Percentiles rank a stretch among this genome's conserved stretches.
Conservation (phyloP, 2,329 filamentous ascomycete species). For the Talaromyces islandicus region DNA sequence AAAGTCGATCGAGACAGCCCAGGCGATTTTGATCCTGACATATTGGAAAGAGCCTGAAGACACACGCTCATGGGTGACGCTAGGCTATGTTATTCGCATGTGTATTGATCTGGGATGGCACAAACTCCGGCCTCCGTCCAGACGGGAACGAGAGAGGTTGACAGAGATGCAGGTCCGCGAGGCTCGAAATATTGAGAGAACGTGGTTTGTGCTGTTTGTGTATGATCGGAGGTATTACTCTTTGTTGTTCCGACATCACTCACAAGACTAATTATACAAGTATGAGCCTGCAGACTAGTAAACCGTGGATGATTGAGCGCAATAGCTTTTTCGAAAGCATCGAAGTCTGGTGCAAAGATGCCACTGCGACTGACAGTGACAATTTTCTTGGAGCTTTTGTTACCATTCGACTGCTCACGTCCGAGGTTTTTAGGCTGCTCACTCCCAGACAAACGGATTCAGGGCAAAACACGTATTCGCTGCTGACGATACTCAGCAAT, state of each 20-base stretch:
- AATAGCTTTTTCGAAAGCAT: constrained; percentile 30
- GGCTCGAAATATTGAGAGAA: constrained; percentile 29
- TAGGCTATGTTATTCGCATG: constrained; percentile 38
- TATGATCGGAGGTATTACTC: constrained; percentile 32
- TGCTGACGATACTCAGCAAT: constrained; percentile 6
- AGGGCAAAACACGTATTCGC: background rate
- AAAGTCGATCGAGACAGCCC: constrained; percentile 34
- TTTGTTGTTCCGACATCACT: background rate
- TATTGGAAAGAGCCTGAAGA: constrained; percentile 41
- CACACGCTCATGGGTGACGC: constrained; percentile 32
- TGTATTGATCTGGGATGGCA: constrained; percentile 25
- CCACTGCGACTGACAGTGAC: constrained; percentile 25
- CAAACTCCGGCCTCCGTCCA: background rate
- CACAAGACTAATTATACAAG: constrained; percentile 15
- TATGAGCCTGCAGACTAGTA: constrained; percentile 37
- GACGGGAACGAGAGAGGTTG: background rate
- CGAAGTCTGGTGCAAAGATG: constrained; percentile 26
- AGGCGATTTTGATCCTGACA: constrained; percentile 29
- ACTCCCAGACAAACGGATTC: constrained; percentile 3
- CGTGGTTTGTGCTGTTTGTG: constrained; percentile 35
- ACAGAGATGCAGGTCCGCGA: constrained; percentile 18
- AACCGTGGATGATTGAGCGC: constrained; percentile 39
- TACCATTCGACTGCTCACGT: constrained; percentile 30
- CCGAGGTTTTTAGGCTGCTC: constrained; percentile 23
- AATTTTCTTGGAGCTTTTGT: constrained; percentile 31